These are phyloP conservation scores for Tephrocybe sp. DNA, from an alignment of 768 basidiomycete species.

Conservation along the genomic window DNA sequence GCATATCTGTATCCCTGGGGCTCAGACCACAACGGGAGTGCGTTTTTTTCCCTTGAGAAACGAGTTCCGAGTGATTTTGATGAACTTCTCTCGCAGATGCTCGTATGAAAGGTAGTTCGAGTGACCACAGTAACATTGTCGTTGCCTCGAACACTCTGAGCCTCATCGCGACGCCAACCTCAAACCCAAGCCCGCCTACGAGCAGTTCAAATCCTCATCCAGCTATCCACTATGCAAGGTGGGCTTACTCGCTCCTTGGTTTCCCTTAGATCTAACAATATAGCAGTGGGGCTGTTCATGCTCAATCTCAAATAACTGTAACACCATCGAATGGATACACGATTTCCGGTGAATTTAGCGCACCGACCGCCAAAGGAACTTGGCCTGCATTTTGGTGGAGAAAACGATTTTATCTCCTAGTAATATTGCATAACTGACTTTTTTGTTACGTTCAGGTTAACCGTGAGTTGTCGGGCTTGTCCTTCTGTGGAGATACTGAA, in stretches of 20 bases:
- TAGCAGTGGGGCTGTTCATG: slow-evolving; percentile 38
- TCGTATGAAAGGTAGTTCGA: slow-evolving; percentile 41
- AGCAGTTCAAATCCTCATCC: slow-evolving; percentile 41
- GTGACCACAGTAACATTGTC: slow-evolving; percentile 38
- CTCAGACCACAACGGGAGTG: slow-evolving; percentile 46
- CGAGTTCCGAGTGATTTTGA: background rate
- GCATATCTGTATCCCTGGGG: slow-evolving; percentile 48
- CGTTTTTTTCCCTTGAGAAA: slow-evolving; percentile 9
- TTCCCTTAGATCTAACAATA: no score
- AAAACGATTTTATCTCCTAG: background rate
- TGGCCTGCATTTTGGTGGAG: slow-evolving; percentile 52
- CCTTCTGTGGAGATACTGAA: background rate
- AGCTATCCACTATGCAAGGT: slow-evolving; percentile 44
- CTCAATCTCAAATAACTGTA: slow-evolving; percentile 41
- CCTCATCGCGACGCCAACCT: slow-evolving; percentile 41
- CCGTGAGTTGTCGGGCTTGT: slow-evolving; percentile 18
- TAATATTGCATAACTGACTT: background rate
- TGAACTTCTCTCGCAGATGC: slow-evolving; percentile 28
- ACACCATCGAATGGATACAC: slow-evolving; percentile 35
- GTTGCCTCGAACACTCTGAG: slow-evolving; percentile 37
- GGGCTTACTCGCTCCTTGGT: background rate
- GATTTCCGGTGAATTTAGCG: slow-evolving; percentile 41
- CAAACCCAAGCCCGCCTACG: slow-evolving; percentile 36
- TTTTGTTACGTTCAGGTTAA: slow-evolving; percentile 25
- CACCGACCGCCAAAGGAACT: slow-evolving; percentile 38